phyloP scores from a whole-genome alignment of 371 early-diverging fungal genomes.

The Scutellospora calospora region DNA sequence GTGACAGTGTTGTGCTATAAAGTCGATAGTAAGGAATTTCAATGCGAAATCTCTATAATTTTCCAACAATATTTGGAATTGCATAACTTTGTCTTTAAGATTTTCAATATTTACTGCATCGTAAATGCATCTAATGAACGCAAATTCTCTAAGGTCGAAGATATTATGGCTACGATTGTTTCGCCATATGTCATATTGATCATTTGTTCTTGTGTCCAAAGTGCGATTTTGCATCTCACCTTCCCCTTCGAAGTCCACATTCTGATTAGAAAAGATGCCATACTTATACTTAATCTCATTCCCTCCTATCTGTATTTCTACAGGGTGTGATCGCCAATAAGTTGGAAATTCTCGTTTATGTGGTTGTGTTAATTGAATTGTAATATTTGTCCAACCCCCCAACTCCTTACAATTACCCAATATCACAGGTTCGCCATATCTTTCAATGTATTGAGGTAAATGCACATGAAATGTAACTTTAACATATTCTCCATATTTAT shows the following conservation, averaged over 20 bases:
- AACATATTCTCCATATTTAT: neutral
- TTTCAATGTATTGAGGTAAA: neutral
- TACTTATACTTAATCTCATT: slow-evolving; percentile 27
- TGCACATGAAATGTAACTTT: slow-evolving; percentile 18
- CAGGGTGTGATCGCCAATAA: slow-evolving; percentile 33
- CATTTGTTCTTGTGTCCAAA: neutral
- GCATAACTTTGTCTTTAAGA: slow-evolving; percentile 34
- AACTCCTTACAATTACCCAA: slow-evolving; percentile 19
- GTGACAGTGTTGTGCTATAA: neutral
- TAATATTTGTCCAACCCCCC: neutral
- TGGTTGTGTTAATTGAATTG: slow-evolving; percentile 1
- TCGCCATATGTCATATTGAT: slow-evolving; percentile 36
- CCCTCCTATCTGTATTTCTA: neutral
- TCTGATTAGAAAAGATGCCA: neutral
- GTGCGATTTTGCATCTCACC: neutral
- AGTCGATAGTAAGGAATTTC: neutral
- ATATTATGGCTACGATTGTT: neutral
- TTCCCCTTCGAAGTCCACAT: neutral
- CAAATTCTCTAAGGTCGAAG: neutral
- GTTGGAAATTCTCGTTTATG: neutral
- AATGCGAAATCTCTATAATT: neutral
- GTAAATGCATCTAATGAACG: neutral
- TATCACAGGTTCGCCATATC: slow-evolving; percentile 16
- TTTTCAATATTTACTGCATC: neutral
- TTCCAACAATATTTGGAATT: neutral